phyloP scores from a whole-genome alignment of 2,329 filamentous ascomycete genomes.

The Colletotrichum phormii region DNA sequence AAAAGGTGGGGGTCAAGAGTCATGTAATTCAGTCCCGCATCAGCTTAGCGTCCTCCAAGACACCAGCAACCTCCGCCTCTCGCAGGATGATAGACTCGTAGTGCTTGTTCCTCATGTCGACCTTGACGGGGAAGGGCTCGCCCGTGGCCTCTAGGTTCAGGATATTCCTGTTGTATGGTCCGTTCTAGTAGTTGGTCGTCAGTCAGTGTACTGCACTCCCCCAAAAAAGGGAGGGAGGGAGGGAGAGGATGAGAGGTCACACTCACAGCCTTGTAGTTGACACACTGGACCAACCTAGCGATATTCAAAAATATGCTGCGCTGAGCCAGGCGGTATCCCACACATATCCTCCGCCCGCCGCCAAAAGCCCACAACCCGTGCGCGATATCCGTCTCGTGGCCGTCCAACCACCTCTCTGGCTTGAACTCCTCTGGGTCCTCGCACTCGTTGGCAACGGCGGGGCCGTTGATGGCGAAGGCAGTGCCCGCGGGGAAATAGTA shows the following conservation, averaged over 20 bases:
- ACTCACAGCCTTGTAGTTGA: slow-evolving; percentile 35
- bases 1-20: neutral
- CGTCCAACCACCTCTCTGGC: slow-evolving; percentile 51
- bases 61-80: neutral
- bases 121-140: slow-evolving; percentile 38
- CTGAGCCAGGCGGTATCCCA: slow-evolving; percentile 42
- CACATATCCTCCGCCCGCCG: slow-evolving; percentile 40
- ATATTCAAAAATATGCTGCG: slow-evolving; percentile 41
- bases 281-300: slow-evolving; percentile 40
- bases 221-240: too few relatives aligned
- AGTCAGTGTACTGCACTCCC: neutral
- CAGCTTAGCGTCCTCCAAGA: slow-evolving; percentile 2
- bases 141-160: slow-evolving; percentile 29
- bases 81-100: slow-evolving; percentile 32
- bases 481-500: slow-evolving; percentile 57
- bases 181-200: neutral
- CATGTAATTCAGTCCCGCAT: neutral
- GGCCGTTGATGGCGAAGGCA: slow-evolving; percentile 52
- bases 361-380: slow-evolving; percentile 44
- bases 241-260: too few relatives aligned
- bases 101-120: slow-evolving; percentile 14
- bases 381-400: slow-evolving; percentile 37
- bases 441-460: slow-evolving; percentile 48
- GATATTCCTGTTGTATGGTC: slow-evolving; percentile 25
- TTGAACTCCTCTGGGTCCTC: slow-evolving; percentile 45